Evolutionary conservation across 1,284 basidiomycete genomes (phyloP), one percentile per base, ranked within the genome.

Genomic region (Leccinum brunneo-olivaceum): DNA sequence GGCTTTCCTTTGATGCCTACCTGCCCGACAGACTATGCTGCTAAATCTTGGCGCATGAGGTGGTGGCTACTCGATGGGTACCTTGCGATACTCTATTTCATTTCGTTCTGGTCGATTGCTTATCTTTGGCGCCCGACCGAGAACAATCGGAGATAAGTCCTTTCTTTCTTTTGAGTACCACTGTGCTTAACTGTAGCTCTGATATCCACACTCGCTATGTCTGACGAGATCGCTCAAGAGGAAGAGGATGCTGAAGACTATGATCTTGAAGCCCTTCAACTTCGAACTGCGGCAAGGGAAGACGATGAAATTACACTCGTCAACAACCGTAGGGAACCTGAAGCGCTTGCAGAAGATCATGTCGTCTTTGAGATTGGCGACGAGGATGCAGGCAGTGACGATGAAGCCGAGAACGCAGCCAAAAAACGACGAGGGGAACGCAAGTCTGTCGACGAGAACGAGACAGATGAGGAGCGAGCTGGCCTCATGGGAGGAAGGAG

Each of bases 61-160:
- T 99, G 96, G 96, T 91, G 93, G 79, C 70, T 98, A 12, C 75
- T 98, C 34, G 96, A 98, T 57, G 96, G 93, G n/a, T 97, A 91
- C 75, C 75, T 98, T 23, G 80, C 87, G 1, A 70, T 92, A 23
- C 79, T 96, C 27, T 96, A 92, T 62, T 76, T 93, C 39, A 66
- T 73, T 25, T 82, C 86, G 35, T 98, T 98, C 63, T 67, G 73
- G 36, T 71, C 79, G 8, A 91, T 98, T 50, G 82, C 89, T 3
- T 97, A 82, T 68, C 72, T 98, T 21, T 99, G 96, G 95, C 76
- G 93, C 33, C 95, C 95, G 45, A 90, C 92, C 2, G 81, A 79
- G 30, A 83, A 92, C 66, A 98, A 98, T 69, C 77, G 90, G 69
- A 87, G 90, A 77, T 87, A 82, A 69, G 80, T 77, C 12, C 25